Evolutionary conservation across 805 yeast genomes (phyloP).

Genomic region (Vanderwaltozyma verrucispora): DNA sequence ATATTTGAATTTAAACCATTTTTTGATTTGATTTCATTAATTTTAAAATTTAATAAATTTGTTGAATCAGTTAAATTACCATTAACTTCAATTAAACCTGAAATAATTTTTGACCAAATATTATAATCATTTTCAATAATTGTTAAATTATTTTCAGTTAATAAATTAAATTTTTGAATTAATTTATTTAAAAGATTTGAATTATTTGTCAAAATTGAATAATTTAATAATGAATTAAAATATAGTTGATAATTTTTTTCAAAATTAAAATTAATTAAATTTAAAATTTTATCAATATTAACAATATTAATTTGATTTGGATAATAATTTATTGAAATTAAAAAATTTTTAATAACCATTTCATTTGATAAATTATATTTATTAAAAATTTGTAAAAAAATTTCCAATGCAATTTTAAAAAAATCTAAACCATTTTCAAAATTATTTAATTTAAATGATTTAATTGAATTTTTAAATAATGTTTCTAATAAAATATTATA

Average conservation of each 20-base stretch:
- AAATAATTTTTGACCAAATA: constrained; percentile 42
- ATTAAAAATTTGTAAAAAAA: constrained; percentile 32
- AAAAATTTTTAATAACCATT: constrained; percentile 33
- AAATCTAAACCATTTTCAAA: constrained; percentile 34
- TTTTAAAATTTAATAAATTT: constrained; percentile 44
- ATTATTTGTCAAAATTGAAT: constrained; percentile 32
- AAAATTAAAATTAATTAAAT: not conserved
- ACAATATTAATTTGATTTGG: constrained; percentile 18
- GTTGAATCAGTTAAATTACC: constrained; percentile 43
- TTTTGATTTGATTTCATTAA: constrained; percentile 34
- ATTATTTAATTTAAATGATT: constrained; percentile 30
- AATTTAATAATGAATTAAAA: constrained; percentile 32
- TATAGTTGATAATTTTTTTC: constrained; percentile 15
- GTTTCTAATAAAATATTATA: constrained; percentile 42
- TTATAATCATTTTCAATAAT: constrained; percentile 31
- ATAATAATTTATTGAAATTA: constrained; percentile 36
- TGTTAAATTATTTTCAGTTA: constrained; percentile 10
- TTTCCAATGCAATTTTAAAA: constrained; percentile 41
- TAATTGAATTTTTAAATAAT: constrained; percentile 40
- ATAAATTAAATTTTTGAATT: constrained; percentile 31
- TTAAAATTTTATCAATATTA: not conserved
- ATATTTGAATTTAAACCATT: constrained; percentile 29
- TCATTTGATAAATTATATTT: constrained; percentile 35
- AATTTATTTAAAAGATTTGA: constrained; percentile 30
- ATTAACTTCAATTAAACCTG: constrained; percentile 38